A percentile compares a stretch with the other conserved stretches of the same genome.
These are phyloP conservation scores for Apiotrichum gracile DNA, from an alignment of 1,284 basidiomycete species.

Conservation along the genomic window DNA sequence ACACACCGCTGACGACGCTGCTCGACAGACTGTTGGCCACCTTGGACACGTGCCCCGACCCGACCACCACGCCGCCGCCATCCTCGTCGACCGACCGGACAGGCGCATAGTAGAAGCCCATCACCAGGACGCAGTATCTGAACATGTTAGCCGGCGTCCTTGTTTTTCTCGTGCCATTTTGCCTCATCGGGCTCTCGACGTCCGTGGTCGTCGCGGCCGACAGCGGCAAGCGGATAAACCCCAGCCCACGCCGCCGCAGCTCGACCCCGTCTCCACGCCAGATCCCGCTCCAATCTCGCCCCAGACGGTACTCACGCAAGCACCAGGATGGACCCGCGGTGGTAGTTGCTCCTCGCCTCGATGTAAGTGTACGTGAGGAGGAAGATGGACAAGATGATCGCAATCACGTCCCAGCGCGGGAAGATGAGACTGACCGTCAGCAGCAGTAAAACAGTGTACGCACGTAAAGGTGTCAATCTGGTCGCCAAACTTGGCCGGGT, in stretches of 20 bases:
- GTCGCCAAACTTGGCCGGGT: slow-evolving; percentile 72
- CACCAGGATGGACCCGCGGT: slow-evolving; percentile 85
- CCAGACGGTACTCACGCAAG: slow-evolving; percentile 58
- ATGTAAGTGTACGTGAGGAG: slow-evolving; percentile 98
- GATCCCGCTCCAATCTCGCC: too few relatives aligned
- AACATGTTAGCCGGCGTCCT: slow-evolving; percentile 1
- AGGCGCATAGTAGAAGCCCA: slow-evolving; percentile 73
- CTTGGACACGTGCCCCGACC: not conserved
- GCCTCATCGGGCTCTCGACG: too few relatives aligned
- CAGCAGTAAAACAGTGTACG: slow-evolving; percentile 19
- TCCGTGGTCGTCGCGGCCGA: too few relatives aligned
- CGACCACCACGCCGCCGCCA: not conserved
- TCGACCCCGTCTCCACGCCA: too few relatives aligned
- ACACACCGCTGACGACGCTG: not conserved
- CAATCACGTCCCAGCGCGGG: slow-evolving; percentile 97
- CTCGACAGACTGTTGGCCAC: not conserved
- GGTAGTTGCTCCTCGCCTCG: slow-evolving; percentile 95
- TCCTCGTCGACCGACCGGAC: not conserved
- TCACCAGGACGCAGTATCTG: slow-evolving; percentile 70
- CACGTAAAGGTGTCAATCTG: slow-evolving; percentile 84
- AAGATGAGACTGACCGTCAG: slow-evolving; percentile 73
- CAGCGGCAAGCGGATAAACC: too few relatives aligned
- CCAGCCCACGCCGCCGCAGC: too few relatives aligned
- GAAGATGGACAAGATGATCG: slow-evolving; percentile 90
- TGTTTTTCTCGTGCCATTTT: not conserved